phyloP scores from a whole-genome alignment of 1,139 yeast genomes.

The Zygosaccharomyces pseudobailii region DNA sequence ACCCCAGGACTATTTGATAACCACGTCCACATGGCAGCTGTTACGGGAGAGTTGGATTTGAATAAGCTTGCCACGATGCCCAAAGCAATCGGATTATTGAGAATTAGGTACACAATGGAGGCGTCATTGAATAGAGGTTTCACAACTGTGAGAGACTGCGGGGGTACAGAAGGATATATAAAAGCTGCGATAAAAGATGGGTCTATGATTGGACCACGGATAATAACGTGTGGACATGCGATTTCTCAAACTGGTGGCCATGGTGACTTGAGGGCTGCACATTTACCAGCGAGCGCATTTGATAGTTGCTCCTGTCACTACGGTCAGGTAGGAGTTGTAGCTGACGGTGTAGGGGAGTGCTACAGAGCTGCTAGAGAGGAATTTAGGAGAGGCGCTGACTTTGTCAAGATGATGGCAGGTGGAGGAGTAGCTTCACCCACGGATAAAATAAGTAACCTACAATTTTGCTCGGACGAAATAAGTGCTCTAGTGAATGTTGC shows the following conservation, averaged over 20 bases:
- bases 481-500: constrained; percentile 10
- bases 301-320: constrained; percentile 11
- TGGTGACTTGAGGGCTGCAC: constrained; percentile 9
- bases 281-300: constrained; percentile 9
- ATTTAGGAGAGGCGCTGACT: constrained; percentile 13
- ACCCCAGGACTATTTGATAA: constrained; percentile 9
- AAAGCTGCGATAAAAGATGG: not conserved
- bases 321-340: constrained; percentile 8
- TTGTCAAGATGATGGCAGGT: constrained; percentile 12
- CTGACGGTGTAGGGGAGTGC: constrained; percentile 11
- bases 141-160: constrained; percentile 2
- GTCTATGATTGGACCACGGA: constrained; percentile 6
- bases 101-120: constrained; percentile 7
- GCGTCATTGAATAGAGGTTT: not conserved
- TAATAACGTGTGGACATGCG: constrained; percentile 12
- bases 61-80: constrained; percentile 2
- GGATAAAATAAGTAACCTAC: constrained; percentile 10
- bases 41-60: constrained; percentile 7
- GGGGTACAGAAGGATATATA: not conserved
- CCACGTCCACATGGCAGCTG: constrained; percentile 9
- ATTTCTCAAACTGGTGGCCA: constrained; percentile 14
- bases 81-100: constrained; percentile 5
- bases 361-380: constrained; percentile 11
- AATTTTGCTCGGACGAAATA: constrained; percentile 11
- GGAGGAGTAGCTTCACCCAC: constrained; percentile 15